These are phyloP conservation scores for Solioccasus polychromus DNA, from an alignment of 768 basidiomycete species.

Conservation along the genomic window DNA sequence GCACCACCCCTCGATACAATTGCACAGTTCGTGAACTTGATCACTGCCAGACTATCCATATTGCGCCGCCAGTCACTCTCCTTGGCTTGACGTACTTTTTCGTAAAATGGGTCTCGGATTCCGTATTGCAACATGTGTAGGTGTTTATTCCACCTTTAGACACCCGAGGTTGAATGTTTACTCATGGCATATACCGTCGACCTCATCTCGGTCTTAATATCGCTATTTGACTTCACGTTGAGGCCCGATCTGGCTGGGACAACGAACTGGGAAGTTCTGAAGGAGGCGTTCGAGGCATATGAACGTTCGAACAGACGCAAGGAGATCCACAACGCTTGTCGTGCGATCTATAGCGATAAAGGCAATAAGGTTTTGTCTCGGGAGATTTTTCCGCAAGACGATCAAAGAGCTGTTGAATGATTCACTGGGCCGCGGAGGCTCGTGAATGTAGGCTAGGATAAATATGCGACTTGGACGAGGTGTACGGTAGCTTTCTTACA, in stretches of 20 bases:
- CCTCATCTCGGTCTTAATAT: conserved; percentile 1
- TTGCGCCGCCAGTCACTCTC: conserved; percentile 3
- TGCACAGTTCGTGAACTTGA: conserved; percentile 1
- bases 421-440: too few species aligned
- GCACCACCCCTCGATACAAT: not conserved
- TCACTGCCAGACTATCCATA: conserved; percentile 1
- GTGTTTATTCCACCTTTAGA: not conserved
- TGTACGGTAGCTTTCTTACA: too few species aligned
- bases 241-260: conserved; percentile 7
- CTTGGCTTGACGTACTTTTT: conserved; percentile 4
- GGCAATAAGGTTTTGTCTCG: too few species aligned
- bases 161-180: conserved; percentile 1
- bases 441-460: too few species aligned
- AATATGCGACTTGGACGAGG: too few species aligned
- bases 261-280: conserved; percentile 4
- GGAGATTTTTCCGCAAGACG: too few species aligned
- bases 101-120: conserved; percentile 4
- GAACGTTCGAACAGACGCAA: not conserved
- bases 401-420: too few species aligned
- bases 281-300: conserved; percentile 5
- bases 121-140: conserved; percentile 1
- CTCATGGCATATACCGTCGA: conserved; percentile 6
- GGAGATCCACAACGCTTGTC: not conserved
- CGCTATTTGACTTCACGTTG: conserved; percentile 4
- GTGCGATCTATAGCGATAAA: not conserved